Conservation (phyloP, 805 yeast species). For the Teunomyces lycoperdinae region DNA sequence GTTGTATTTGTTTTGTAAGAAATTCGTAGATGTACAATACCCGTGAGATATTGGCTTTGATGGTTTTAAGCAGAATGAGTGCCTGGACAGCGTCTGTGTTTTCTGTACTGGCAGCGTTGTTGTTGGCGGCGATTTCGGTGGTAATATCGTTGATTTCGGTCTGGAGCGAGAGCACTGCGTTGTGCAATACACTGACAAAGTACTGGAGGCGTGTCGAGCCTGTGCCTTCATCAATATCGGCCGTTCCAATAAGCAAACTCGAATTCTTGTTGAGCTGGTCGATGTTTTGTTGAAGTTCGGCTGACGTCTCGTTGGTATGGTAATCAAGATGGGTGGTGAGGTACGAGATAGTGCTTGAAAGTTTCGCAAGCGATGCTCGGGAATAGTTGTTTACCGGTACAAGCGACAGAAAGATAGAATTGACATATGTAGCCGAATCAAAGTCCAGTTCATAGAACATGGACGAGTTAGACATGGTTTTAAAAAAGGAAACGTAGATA, state of each 20-base stretch:
- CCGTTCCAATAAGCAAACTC: conserved; percentile 44
- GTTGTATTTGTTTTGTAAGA: conserved; percentile 5
- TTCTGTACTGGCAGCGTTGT: conserved; percentile 8
- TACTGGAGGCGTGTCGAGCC: conserved; percentile 51
- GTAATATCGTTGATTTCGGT: conserved; percentile 17
- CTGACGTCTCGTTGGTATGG: conserved; percentile 57
- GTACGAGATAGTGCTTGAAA: conserved; percentile 49
- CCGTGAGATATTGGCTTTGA: conserved; percentile 43
- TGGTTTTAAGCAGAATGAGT: conserved; percentile 42
- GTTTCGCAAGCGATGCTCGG: conserved; percentile 31
- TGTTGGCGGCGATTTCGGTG: background rate
- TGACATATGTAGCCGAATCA: conserved; percentile 62
- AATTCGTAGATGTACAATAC: conserved; percentile 46
- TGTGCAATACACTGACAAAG: conserved; percentile 58
- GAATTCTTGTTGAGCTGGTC: conserved; percentile 39
- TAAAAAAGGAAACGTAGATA: background rate
- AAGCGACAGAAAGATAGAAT: conserved; percentile 52
- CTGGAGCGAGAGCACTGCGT: conserved; percentile 55
- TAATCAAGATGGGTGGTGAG: conserved; percentile 60
- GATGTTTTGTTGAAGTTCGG: conserved; percentile 51
- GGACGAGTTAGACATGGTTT: conserved; percentile 35
- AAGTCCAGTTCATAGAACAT: conserved; percentile 71
- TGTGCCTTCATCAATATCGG: conserved; percentile 11
- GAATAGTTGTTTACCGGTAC: conserved; percentile 25
- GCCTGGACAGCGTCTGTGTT: conserved; percentile 23